These are phyloP conservation scores for Aschersonia sp. DNA, from an alignment of 2,329 filamentous ascomycete species.

Conservation along the genomic window DNA sequence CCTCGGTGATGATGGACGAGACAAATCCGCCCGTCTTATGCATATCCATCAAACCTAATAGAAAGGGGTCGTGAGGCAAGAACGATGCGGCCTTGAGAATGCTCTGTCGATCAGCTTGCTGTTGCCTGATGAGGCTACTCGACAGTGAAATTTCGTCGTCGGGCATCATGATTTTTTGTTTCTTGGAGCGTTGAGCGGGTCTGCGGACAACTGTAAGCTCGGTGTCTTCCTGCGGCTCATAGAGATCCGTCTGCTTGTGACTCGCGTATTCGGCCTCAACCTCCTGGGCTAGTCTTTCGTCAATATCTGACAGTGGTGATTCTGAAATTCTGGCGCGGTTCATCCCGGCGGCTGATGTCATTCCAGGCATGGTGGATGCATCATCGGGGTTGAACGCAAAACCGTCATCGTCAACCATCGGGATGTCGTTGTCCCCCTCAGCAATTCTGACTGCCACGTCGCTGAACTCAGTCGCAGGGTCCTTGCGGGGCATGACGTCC, in stretches of 20 bases:
- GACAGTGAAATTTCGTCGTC: conserved; percentile 70
- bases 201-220: conserved; percentile 47
- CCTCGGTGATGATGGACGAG: conserved; percentile 70
- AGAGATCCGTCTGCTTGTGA: conserved; percentile 41
- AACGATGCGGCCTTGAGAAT: conserved; percentile 75
- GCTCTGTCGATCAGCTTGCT: conserved; percentile 72
- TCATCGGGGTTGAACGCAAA: conserved; percentile 50
- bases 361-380: conserved; percentile 39
- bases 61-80: conserved; percentile 71
- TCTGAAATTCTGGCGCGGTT: conserved; percentile 50
- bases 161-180: conserved; percentile 68
- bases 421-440: conserved; percentile 48
- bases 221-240: conserved; percentile 43
- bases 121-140: conserved; percentile 65
- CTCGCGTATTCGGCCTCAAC: conserved; percentile 43
- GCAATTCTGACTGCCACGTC: conserved; percentile 44
- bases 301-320: conserved; percentile 55
- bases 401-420: conserved; percentile 44
- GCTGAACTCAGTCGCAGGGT: conserved; percentile 35
- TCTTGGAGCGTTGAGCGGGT: conserved; percentile 56
- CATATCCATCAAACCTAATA: conserved; percentile 80
- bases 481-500: conserved; percentile 40
- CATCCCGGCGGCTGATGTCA: conserved; percentile 29
- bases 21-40: conserved; percentile 87
- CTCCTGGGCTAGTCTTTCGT: conserved; percentile 45